phyloP scores from a whole-genome alignment of 805 yeast genomes.

The Yarrowia sp. region DNA sequence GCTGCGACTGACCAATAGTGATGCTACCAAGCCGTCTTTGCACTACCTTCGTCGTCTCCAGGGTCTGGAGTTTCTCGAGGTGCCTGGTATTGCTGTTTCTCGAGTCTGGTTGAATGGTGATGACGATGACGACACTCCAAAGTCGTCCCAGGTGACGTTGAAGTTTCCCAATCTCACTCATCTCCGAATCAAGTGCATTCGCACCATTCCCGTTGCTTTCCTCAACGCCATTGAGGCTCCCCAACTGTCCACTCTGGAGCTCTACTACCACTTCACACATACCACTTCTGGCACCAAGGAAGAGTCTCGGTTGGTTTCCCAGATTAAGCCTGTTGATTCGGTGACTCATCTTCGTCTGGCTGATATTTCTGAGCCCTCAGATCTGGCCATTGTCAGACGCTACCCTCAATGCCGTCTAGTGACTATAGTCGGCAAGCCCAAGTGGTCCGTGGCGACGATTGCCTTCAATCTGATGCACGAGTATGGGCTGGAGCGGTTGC shows the following conservation, averaged over 20 bases:
- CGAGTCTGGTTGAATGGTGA: background rate
- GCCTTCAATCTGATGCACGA: slow-evolving; percentile 3
- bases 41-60: background rate
- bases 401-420: background rate
- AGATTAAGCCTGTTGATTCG: background rate
- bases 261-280: slow-evolving; percentile 4
- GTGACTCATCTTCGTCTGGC: background rate
- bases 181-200: slow-evolving; percentile 11
- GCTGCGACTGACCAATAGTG: slow-evolving; percentile 4
- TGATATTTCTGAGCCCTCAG: background rate
- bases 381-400: background rate
- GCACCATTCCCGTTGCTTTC: background rate
- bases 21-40: background rate
- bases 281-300: background rate
- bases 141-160: background rate
- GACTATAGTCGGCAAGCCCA: background rate
- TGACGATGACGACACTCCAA: background rate
- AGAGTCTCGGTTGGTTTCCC: background rate
- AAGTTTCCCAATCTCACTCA: background rate
- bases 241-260: background rate
- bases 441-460: background rate
- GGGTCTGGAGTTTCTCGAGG: slow-evolving; percentile 12
- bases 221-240: slow-evolving; percentile 3
- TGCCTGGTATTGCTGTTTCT: background rate
- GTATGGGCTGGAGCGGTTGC: background rate